Evolutionary conservation across 2,329 filamentous ascomycete species (phyloP).

Genomic region (Calonectria montana): DNA sequence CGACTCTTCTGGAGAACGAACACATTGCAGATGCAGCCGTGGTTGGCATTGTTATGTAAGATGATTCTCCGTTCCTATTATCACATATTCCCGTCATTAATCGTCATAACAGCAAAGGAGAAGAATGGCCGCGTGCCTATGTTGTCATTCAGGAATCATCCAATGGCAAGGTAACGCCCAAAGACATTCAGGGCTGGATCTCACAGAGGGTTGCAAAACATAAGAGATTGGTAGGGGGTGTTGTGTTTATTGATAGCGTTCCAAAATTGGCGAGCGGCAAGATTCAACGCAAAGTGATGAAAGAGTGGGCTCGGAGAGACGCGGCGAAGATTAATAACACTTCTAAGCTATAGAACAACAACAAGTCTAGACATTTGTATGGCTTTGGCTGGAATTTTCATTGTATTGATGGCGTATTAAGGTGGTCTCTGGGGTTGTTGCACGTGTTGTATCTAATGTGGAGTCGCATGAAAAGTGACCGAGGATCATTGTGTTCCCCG

Average conservation of each 20-base stretch:
- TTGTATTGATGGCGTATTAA: not conserved
- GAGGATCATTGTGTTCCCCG: no score
- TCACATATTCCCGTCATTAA: not conserved
- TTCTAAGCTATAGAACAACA: not conserved
- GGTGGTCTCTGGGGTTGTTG: not conserved
- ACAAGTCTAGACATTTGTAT: not conserved
- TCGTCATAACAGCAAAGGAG: constrained; percentile 48
- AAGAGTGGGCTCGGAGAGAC: constrained; percentile 68
- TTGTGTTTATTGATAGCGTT: constrained; percentile 66
- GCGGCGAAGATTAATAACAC: constrained; percentile 44
- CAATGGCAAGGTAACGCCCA: constrained; percentile 56
- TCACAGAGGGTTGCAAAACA: constrained; percentile 61
- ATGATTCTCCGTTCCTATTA: not conserved
- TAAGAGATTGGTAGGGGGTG: constrained; percentile 62
- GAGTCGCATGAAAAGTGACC: not conserved
- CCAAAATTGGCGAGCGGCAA: constrained; percentile 69
- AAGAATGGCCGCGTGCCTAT: constrained; percentile 66
- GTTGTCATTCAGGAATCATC: constrained; percentile 60
- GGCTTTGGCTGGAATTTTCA: not conserved
- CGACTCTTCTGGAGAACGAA: constrained; percentile 62
- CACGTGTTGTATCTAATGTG: not conserved
- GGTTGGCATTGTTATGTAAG: constrained; percentile 62
- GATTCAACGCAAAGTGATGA: constrained; percentile 66
- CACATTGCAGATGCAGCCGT: constrained; percentile 65
- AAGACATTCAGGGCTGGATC: constrained; percentile 64